Base-by-base conservation (phyloP, 805 yeast genomes). In the Cyberlindnera mycetangii region DNA sequence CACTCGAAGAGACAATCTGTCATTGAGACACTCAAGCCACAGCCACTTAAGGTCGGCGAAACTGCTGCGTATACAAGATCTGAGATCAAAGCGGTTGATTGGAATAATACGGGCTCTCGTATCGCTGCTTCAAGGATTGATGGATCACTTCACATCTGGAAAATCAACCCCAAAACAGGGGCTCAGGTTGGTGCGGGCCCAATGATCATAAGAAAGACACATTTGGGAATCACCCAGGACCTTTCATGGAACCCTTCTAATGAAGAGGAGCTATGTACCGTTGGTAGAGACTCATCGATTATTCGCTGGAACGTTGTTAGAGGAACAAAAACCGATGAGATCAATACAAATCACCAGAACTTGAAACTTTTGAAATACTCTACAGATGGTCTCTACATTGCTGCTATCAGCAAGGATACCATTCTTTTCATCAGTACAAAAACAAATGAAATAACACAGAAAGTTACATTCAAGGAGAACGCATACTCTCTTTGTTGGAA, bases 211-310 rank as follows among this genome's bases (percentile, higher is more conserved):
- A 72, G 67, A 32, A 60, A 61, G 25, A 66, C 74, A 2, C 81
- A 76, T 49, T 47, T 51, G 3, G 60, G 60, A 37, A 53, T 68
- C 2, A 72, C 73, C 17, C 72, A 69, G 42, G 49, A 67, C 18
- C 47, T 79, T 8, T 52, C 70, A 2, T 79, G 82, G 82, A 65
- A 72, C 37, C 82, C 84, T 0, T 55, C 56, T 16, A 56, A 66
- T 22, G 76, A 77, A 22, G 65, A 66, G 33, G 52, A 65, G 11
- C 65, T 79, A 42, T 80, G 75, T 3, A 66, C 76, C 6, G 79
- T 74, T 28, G 79, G 79, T 6, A 53, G 67, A 22, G 84, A 77
- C 52, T 65, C 66, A 11, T 53, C 48, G 35, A 61, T 79, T 30
- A 72, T 73, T 50, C 48, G 76, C 22, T 75, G 83, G 82, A 74